Base-by-base conservation (phyloP, 192 early-diverging fungal genomes). In the Umbelopsis sp. region DNA sequence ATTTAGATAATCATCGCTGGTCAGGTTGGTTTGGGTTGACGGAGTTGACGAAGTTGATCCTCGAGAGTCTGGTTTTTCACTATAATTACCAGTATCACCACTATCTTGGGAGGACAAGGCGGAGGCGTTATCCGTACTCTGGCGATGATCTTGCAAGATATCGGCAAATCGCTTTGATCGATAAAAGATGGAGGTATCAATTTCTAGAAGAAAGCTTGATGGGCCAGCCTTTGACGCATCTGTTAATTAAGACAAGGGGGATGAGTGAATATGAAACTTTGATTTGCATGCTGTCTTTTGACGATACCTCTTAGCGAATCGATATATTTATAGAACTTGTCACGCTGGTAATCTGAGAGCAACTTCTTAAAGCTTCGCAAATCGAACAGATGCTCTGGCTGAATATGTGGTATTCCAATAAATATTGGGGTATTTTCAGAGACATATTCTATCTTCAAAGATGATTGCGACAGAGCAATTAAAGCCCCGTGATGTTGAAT, bases 171-270 rank as follows among this genome's bases (percentile, higher is more conserved):
- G 25, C 29, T 12, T 45, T 17, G 41, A 38, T 20, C 45, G 22
- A 25, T 47, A 67, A 45, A 67, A 67, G 5, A 67, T 12, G 9
- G 66, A 44, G 2, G 32, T 25, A 67, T 67, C 66, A 22, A 67
- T 4, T 29, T 67, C 45, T 25, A 67, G 17, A 2, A 67, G 41
- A 22, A 67, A 67, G 8, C 66, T 47, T 9, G 38, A 44, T 17
- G 66, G 43, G n/a, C 66, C 66, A 45, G 29, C 45, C 25, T 47
- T 67, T 4, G 66, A 67, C 2, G 66, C 66, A 45, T 67, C 66
- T 67, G n/a, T 22, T 16, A n/a, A 45, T 3, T 20, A 24, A 29
- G 8, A 10, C 16, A 4, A 10, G 29, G 10, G 26, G 25, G 25
- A 20, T 24, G 3, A 32, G 17, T 20, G 29, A 32, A 12, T 41